phyloP scores from a whole-genome alignment of 768 basidiomycete genomes.

The Inosperma sp. region DNA sequence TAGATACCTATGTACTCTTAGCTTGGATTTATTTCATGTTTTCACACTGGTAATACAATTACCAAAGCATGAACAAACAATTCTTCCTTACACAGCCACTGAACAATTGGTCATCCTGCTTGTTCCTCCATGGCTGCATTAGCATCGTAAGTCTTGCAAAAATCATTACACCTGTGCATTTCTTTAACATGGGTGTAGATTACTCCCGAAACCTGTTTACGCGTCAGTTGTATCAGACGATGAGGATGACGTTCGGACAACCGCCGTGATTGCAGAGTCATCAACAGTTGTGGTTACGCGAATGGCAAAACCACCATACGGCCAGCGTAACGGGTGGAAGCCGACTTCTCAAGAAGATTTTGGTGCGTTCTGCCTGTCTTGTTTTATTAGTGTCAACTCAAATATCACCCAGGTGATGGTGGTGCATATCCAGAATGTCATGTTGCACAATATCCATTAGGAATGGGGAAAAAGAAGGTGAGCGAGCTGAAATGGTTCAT shows the following conservation, averaged over 20 bases:
- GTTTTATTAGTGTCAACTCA: slow-evolving; percentile 2
- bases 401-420: slow-evolving; percentile 56
- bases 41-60: no score
- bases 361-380: slow-evolving; percentile 42
- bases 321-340: slow-evolving; percentile 81
- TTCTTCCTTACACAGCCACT: no score
- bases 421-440: slow-evolving; percentile 94
- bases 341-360: slow-evolving; percentile 81
- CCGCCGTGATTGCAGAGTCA: slow-evolving; percentile 28
- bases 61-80: no score
- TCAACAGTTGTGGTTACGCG: slow-evolving; percentile 42
- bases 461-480: slow-evolving; percentile 94
- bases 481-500: slow-evolving; percentile 18
- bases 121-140: slow-evolving; percentile 47
- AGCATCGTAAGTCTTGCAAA: slow-evolving; percentile 60
- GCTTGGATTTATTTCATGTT: no score
- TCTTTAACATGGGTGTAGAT: slow-evolving; percentile 33
- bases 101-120: background rate
- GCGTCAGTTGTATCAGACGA: slow-evolving; percentile 53
- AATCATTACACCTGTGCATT: background rate
- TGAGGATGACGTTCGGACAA: slow-evolving; percentile 47
- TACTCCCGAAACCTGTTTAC: slow-evolving; percentile 65
- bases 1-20: no score
- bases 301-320: slow-evolving; percentile 71
- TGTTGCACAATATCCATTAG: slow-evolving; percentile 94